Base-by-base conservation (phyloP, 2,329 filamentous ascomycete species). In the Epichloe baconii region DNA sequence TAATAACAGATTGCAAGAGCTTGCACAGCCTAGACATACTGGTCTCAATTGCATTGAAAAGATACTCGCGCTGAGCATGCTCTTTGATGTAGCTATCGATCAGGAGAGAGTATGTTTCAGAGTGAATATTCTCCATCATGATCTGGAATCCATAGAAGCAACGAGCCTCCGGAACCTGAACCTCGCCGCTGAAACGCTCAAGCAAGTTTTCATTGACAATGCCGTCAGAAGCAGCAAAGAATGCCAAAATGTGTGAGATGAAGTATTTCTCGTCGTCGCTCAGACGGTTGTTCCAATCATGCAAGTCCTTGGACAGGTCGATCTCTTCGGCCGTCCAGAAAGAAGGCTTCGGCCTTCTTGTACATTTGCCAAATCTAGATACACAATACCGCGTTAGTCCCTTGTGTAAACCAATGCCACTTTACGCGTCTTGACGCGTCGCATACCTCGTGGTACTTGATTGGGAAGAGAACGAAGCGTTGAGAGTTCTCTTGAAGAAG, bases 41-140 rank as follows among this genome's bases (percentile, higher is more conserved):
- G 66, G 91, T 98, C 60, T 98, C 93, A 71, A 98, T 94, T 63
- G 93, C 93, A 65, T 98, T 95, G 76, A 98, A 97, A 52, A 98
- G 85, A 68, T 97, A 90, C 55, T 80, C 86, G 61, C 88, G 84
- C 76, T 98, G 91, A 67, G 86, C 86, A 56, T 88, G 86, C 76
- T 98, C 93, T 79, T 94, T 96, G 75, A 98, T 95, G 72, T 98
- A 98, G 56, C 91, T 96, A 70, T 98, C 93, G 68, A 98, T 98
- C 67, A 98, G 83, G 37, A 98, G 84, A 19, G 91, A 97, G 80
- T 98, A 98, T 50, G 93, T 98, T 77, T 98, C 93, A 15, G 93
- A 96, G 80, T 98, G 93, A 64, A 98, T 95, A 76, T 98, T 98
- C 79, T 98, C 93, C 88, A 98, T 97, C 93, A 98, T 98, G 76